A percentile compares a stretch with the other conserved stretches of the same genome.
Conservation (phyloP, 495 filamentous ascomycete genomes). For the Hypoxylon perforatum region DNA sequence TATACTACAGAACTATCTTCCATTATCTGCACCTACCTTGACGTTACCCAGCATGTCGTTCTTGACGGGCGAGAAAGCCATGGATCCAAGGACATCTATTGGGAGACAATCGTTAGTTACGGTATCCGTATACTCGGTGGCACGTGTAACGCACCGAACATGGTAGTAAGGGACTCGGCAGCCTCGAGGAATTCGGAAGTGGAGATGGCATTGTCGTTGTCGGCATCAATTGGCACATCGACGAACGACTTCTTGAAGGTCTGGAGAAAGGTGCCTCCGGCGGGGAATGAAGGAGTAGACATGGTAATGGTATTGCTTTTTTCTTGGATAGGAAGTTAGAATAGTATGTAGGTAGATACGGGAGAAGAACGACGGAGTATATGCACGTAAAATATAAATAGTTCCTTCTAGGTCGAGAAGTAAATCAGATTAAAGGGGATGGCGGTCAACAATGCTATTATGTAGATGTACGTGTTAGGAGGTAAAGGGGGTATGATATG, state of each 20-base stretch:
- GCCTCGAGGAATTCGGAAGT: slow-evolving; percentile 94
- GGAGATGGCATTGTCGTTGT: slow-evolving; percentile 77
- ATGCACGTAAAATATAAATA: too few relatives aligned
- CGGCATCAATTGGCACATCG: slow-evolving; percentile 78
- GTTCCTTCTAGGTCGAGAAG: background rate
- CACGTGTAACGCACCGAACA: slow-evolving; percentile 75
- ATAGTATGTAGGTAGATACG: background rate
- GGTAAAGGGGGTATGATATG: slow-evolving; percentile 12
- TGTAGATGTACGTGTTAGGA: slow-evolving; percentile 3
- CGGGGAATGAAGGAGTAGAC: slow-evolving; percentile 58
- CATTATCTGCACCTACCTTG: slow-evolving; percentile 68
- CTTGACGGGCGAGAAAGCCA: slow-evolving; percentile 88
- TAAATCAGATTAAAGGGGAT: background rate
- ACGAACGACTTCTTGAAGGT: slow-evolving; percentile 83
- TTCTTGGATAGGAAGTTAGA: background rate
- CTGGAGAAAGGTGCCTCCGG: slow-evolving; percentile 83
- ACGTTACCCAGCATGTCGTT: slow-evolving; percentile 91
- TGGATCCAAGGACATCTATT: slow-evolving; percentile 81
- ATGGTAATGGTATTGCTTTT: slow-evolving; percentile 39
- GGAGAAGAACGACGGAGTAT: background rate
- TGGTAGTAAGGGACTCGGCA: slow-evolving; percentile 80
- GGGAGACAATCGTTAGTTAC: slow-evolving; percentile 11
- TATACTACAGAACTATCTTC: background rate
- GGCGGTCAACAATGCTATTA: background rate
- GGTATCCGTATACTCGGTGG: background rate